These are phyloP conservation scores for Daldinia sp. DNA, from an alignment of 2,329 filamentous ascomycete species.

Conservation along the genomic window DNA sequence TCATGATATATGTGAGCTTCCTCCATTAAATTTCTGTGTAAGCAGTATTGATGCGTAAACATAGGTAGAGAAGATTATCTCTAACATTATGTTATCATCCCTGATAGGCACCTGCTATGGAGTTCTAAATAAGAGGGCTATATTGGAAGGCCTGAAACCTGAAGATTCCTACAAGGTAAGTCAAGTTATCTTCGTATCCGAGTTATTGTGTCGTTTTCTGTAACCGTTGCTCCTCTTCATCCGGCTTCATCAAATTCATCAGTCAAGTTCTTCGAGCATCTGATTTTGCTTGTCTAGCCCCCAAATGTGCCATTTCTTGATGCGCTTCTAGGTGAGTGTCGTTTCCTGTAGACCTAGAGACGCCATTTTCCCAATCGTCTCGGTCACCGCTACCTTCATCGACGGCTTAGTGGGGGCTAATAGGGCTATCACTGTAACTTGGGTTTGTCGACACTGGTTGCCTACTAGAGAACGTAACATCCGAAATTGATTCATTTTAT, in stretches of 20 bases:
- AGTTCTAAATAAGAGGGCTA: background rate
- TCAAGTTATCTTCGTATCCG: conserved; percentile 10
- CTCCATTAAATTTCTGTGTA: too few relatives aligned
- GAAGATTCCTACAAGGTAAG: too few relatives aligned
- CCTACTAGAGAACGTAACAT: conserved; percentile 5
- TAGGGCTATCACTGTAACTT: background rate
- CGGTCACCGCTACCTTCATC: background rate
- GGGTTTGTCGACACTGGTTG: conserved; percentile 8
- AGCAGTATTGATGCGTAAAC: too few relatives aligned
- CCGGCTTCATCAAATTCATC: conserved; percentile 31
- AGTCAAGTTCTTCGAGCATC: conserved; percentile 29
- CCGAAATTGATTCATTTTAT: background rate
- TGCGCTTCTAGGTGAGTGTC: conserved; percentile 12
- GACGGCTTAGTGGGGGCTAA: background rate
- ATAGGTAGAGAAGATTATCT: background rate
- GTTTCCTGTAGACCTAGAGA: conserved; percentile 2
- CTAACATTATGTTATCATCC: background rate
- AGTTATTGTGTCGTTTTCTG: conserved; percentile 28
- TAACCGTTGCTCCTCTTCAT: conserved; percentile 35
- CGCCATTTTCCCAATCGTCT: conserved; percentile 14
- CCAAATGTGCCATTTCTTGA: conserved; percentile 22
- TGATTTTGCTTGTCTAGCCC: conserved; percentile 24
- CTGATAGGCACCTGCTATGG: background rate
- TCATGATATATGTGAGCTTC: too few relatives aligned
- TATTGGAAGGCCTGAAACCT: background rate